These are phyloP conservation scores for Exophiala alcalophila DNA, from an alignment of 2,329 filamentous ascomycete species.

Conservation along the genomic window DNA sequence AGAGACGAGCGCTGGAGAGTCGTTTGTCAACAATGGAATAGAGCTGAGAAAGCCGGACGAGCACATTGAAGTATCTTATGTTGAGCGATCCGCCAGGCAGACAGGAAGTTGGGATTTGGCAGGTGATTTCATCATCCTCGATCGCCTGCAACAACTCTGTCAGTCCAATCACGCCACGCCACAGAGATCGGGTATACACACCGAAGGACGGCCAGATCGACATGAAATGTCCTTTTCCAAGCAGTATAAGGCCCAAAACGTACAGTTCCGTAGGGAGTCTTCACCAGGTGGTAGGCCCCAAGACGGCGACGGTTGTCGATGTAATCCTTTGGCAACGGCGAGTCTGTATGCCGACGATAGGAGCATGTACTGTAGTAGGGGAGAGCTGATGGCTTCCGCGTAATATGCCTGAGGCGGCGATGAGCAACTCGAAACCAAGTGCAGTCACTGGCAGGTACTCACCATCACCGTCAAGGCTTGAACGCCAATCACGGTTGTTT, in stretches of 20 bases:
- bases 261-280: not conserved
- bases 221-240: conserved; percentile 4
- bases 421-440: no score
- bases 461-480: conserved; percentile 2
- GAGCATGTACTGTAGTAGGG: conserved; percentile 8
- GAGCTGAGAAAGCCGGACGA: conserved; percentile 2
- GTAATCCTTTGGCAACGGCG: conserved; percentile 3
- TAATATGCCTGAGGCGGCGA: conserved; percentile 11
- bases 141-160: not conserved
- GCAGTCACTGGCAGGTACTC: not conserved
- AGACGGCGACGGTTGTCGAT: not conserved
- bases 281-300: not conserved
- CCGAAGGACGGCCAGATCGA: conserved; percentile 11
- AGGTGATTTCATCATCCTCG: conserved; percentile 5
- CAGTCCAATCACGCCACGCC: not conserved
- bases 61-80: not conserved
- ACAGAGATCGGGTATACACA: not conserved
- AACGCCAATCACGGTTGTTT: not conserved
- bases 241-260: conserved; percentile 12
- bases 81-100: not conserved
- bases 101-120: conserved; percentile 1
- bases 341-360: conserved; percentile 2
- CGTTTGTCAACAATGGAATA: not conserved
- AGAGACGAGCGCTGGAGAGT: not conserved
- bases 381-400: conserved; percentile 7